Evolutionary conservation across 257 asterid genomes (phyloP).

Genomic region (Scutellaria barbata): DNA sequence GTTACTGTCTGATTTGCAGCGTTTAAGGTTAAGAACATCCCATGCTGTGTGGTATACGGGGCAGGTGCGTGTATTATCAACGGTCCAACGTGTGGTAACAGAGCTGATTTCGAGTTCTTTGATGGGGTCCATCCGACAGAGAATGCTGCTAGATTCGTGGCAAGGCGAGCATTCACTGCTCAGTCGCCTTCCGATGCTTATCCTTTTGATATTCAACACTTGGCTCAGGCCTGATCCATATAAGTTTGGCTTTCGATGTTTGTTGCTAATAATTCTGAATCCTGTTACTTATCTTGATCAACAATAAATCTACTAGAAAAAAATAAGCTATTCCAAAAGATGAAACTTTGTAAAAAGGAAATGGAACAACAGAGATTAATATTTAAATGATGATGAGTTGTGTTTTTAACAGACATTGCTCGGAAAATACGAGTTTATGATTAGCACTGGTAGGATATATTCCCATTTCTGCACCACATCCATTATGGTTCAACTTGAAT

Average conservation of each 20-base stretch:
- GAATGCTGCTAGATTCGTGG: conserved; percentile 20
- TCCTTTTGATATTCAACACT: conserved; percentile 38
- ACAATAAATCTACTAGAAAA: neutral
- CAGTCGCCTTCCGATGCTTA: conserved; percentile 37
- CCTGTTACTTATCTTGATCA: too few species aligned
- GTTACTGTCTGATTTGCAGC: neutral
- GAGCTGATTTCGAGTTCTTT: conserved; percentile 23
- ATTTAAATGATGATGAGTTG: neutral
- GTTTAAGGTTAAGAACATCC: neutral
- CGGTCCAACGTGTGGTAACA: neutral
- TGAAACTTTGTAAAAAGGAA: neutral
- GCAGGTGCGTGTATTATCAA: neutral
- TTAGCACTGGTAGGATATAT: neutral
- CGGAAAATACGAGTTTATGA: conserved; percentile 19
- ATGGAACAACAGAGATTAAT: neutral
- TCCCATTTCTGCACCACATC: neutral
- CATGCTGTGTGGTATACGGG: conserved; percentile 7
- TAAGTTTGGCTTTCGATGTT: too few species aligned
- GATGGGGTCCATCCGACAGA: conserved; percentile 33
- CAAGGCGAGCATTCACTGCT: conserved; percentile 38
- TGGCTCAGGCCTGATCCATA: conserved; percentile 9
- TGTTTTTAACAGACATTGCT: conserved; percentile 15
- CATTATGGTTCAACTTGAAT: neutral
- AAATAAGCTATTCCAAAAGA: neutral
- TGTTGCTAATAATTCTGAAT: too few species aligned